Percentiles rank a stretch among this genome's conserved stretches.
phyloP scores from a whole-genome alignment of 164 flowering plant genomes.

The Protea cynaroides region DNA sequence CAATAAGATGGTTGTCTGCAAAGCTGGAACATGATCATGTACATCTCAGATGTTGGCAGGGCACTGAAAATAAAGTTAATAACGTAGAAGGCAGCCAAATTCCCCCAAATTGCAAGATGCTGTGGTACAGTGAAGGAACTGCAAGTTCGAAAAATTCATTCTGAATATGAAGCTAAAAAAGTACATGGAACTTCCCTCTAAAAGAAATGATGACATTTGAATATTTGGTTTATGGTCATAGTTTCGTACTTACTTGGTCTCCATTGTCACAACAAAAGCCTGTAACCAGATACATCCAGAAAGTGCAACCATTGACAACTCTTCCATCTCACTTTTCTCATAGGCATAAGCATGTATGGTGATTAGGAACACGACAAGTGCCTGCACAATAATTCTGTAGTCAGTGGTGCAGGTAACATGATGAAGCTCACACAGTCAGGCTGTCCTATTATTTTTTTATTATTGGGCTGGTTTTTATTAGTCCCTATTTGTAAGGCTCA shows the following conservation, averaged over 20 bases:
- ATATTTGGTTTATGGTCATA: neutral
- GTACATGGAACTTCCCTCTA: neutral
- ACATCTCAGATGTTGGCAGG: constrained; percentile 83
- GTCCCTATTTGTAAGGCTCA: no score
- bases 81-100: constrained; percentile 68
- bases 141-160: constrained; percentile 21
- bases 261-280: constrained; percentile 86
- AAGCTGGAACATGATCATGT: constrained; percentile 91
- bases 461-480: no score
- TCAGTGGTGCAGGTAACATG: constrained; percentile 1
- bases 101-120: constrained; percentile 94
- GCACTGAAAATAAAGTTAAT: constrained; percentile 83
- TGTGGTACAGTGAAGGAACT: constrained; percentile 92
- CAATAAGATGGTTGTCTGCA: constrained; percentile 89
- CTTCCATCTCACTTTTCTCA: constrained; percentile 94
- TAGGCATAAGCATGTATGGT: constrained; percentile 78
- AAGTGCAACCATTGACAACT: constrained; percentile 93
- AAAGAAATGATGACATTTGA: neutral
- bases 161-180: neutral
- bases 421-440: no score
- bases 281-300: constrained; percentile 99
- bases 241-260: constrained; percentile 70
- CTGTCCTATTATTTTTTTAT: no score
- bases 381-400: constrained; percentile 41
- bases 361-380: constrained; percentile 74